A percentile compares a stretch with the other conserved stretches of the same genome.
Conservation (phyloP, 2,329 filamentous ascomycete genomes). For the Diaporthe caulivora region DNA sequence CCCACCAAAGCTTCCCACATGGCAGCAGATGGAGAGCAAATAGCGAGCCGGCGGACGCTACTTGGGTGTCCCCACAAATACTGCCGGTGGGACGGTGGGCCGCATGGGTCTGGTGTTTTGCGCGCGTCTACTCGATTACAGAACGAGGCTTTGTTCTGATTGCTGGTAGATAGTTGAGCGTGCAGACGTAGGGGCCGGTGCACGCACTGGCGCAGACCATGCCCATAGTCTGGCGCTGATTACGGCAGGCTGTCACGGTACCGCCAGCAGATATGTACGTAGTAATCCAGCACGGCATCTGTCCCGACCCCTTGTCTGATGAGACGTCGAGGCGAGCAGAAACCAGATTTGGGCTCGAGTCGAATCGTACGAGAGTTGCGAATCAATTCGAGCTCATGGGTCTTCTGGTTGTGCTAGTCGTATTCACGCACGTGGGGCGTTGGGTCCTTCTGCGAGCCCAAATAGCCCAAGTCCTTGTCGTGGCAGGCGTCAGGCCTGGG, state of each 20-base stretch:
- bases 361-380: constrained; percentile 27
- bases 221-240: neutral
- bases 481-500: constrained; percentile 12
- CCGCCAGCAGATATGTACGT: neutral
- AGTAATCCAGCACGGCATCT: constrained; percentile 5
- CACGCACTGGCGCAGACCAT: neutral
- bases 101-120: constrained; percentile 29
- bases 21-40: constrained; percentile 7
- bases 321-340: constrained; percentile 5
- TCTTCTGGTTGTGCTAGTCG: constrained; percentile 2
- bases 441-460: constrained; percentile 9
- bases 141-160: neutral
- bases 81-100: constrained; percentile 30
- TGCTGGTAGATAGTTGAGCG: neutral
- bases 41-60: neutral
- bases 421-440: constrained; percentile 26
- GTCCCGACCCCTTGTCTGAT: constrained; percentile 11
- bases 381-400: constrained; percentile 9
- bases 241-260: neutral
- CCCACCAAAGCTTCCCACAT: constrained; percentile 23
- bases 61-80: constrained; percentile 12
- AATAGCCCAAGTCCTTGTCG: constrained; percentile 19
- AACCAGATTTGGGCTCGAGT: constrained; percentile 16
- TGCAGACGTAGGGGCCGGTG: neutral
- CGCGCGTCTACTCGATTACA: constrained; percentile 13